These are phyloP conservation scores for Abrus precatorius DNA, from an alignment of 306 rosid genomes.

Conservation along the genomic window DNA sequence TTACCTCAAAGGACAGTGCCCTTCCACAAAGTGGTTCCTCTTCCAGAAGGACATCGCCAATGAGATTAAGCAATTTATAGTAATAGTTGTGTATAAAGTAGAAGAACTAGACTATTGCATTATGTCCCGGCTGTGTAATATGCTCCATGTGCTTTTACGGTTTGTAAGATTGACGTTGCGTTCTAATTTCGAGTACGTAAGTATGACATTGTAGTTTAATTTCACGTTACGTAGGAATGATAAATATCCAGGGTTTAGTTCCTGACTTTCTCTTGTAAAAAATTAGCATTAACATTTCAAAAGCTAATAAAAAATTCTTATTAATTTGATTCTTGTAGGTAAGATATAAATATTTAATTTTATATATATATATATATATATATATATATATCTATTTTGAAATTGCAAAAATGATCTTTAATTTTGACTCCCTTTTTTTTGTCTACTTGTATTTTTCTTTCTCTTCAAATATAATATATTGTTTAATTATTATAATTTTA, in stretches of 20 bases:
- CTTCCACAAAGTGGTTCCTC: conserved; percentile 87
- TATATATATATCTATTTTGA: too few relatives aligned
- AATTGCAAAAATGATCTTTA: too few relatives aligned
- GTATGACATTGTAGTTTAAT: conserved; percentile 11
- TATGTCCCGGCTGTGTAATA: conserved; percentile 42
- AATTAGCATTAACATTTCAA: neutral
- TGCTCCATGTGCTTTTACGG: conserved; percentile 18
- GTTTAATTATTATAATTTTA: too few relatives aligned
- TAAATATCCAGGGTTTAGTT: conserved; percentile 4
- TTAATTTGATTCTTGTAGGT: neutral
- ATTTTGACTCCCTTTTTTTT: too few relatives aligned
- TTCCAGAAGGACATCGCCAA: conserved; percentile 98
- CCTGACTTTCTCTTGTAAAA: neutral
- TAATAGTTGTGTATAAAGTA: conserved; percentile 56
- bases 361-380: too few relatives aligned
- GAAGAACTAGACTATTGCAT: conserved; percentile 9
- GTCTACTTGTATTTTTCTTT: too few relatives aligned
- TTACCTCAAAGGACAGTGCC: conserved; percentile 93
- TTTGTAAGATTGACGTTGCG: conserved; percentile 8
- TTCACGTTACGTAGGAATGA: neutral
- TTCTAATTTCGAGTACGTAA: conserved; percentile 6
- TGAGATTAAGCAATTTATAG: conserved; percentile 53
- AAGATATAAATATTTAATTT: neutral
- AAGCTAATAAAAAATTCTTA: neutral
- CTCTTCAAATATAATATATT: too few relatives aligned